Conservation (phyloP, 2,329 filamentous ascomycete species). For the Fusarium sp. region DNA sequence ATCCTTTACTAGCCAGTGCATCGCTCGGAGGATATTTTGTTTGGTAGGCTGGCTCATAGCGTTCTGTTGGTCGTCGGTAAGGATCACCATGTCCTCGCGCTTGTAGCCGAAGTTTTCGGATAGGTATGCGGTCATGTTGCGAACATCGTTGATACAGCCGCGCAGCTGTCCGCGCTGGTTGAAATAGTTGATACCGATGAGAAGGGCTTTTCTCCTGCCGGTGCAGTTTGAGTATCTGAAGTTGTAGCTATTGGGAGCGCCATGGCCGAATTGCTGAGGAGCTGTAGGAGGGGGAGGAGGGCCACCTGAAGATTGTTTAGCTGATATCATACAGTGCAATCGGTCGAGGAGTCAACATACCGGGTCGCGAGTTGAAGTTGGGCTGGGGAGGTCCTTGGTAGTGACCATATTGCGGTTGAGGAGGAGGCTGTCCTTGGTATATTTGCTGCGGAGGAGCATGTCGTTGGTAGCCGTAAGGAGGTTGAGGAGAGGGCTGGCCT, state of each 20-base stretch:
- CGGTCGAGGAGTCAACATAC: slow-evolving; percentile 47
- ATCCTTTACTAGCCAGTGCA: slow-evolving; percentile 98
- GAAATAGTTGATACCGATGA: slow-evolving; percentile 98
- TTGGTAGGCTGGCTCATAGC: slow-evolving; percentile 98
- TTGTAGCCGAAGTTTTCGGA: slow-evolving; percentile 92
- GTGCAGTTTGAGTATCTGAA: slow-evolving; percentile 95
- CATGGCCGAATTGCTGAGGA: slow-evolving; percentile 80
- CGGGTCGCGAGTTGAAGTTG: slow-evolving; percentile 61
- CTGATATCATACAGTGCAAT: background rate
- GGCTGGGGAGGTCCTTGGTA: slow-evolving; percentile 53
- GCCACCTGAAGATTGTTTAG: slow-evolving; percentile 47
- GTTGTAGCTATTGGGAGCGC: slow-evolving; percentile 81
- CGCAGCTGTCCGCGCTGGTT: slow-evolving; percentile 88
- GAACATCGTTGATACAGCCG: slow-evolving; percentile 96
- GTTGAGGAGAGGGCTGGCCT: slow-evolving; percentile 60
- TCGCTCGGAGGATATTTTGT: slow-evolving; percentile 91
- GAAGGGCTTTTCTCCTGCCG: slow-evolving; percentile 84
- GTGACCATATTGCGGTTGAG: slow-evolving; percentile 49
- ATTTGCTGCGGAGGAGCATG: slow-evolving; percentile 58
- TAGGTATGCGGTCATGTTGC: slow-evolving; percentile 94
- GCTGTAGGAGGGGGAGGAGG: slow-evolving; percentile 75
- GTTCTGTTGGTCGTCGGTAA: slow-evolving; percentile 97
- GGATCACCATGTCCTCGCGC: slow-evolving; percentile 94
- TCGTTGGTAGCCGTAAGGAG: slow-evolving; percentile 58
- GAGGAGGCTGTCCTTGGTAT: slow-evolving; percentile 49